Percentiles rank a stretch among this genome's conserved stretches.
Evolutionary conservation across 805 yeast genomes (phyloP).

Genomic region (Ogataea methanolica): DNA sequence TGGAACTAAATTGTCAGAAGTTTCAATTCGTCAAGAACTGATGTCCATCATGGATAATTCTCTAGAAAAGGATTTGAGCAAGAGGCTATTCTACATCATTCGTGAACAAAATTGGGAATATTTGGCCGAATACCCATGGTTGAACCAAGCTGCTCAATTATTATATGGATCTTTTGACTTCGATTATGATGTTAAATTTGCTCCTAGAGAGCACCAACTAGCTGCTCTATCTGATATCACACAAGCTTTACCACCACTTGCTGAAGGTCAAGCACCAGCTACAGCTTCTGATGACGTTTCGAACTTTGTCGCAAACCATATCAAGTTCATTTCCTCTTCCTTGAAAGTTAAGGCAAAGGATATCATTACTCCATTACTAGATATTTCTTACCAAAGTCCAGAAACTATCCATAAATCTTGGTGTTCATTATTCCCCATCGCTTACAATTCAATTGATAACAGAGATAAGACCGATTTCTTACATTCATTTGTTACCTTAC

Average conservation of each 20-base stretch:
- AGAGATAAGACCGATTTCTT: slow-evolving; percentile 82
- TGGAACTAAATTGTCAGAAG: slow-evolving; percentile 83
- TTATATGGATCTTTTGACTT: slow-evolving; percentile 72
- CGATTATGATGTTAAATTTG: slow-evolving; percentile 41
- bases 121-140: slow-evolving; percentile 89
- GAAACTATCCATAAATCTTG: slow-evolving; percentile 79
- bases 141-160: slow-evolving; percentile 87
- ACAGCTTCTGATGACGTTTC: slow-evolving; percentile 14
- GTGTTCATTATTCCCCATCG: slow-evolving; percentile 78
- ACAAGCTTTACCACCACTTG: slow-evolving; percentile 23
- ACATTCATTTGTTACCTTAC: slow-evolving; percentile 69
- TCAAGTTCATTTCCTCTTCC: slow-evolving; percentile 16
- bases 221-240: slow-evolving; percentile 47
- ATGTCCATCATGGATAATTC: slow-evolving; percentile 77
- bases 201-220: slow-evolving; percentile 45
- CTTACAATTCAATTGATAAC: slow-evolving; percentile 66
- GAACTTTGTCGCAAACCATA: slow-evolving; percentile 20
- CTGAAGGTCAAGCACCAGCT: slow-evolving; percentile 13
- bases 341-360: slow-evolving; percentile 48
- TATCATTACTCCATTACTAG: slow-evolving; percentile 67
- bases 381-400: slow-evolving; percentile 76
- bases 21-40: slow-evolving; percentile 65
- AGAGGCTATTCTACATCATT: slow-evolving; percentile 80
- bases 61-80: slow-evolving; percentile 70
- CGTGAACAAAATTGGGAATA: slow-evolving; percentile 97